A percentile compares a stretch with the other conserved stretches of the same genome.
phyloP scores from a whole-genome alignment of 768 basidiomycete species.

The Collybia sp. region DNA sequence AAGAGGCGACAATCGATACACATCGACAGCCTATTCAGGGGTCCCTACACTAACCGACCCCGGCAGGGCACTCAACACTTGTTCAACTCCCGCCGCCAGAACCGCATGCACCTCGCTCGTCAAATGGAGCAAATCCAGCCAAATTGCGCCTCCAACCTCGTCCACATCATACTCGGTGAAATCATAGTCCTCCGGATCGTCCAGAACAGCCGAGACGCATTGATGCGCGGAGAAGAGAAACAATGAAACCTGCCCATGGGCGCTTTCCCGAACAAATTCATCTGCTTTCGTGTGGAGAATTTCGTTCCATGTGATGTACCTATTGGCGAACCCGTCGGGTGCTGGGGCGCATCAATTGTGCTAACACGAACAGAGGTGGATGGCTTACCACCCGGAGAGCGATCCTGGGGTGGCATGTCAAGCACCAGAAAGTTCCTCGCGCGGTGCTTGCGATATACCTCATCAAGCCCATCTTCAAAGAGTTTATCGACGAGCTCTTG shows the following conservation, averaged over 20 bases:
- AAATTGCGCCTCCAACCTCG: conserved; percentile 26
- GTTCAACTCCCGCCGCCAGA: conserved; percentile 13
- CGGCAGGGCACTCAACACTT: not conserved
- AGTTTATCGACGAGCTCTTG: conserved; percentile 19
- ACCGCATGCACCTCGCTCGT: conserved; percentile 26
- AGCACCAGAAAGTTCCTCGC: conserved; percentile 32
- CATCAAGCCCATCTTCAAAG: conserved; percentile 16
- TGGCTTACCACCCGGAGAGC: conserved; percentile 27
- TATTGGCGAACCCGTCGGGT: conserved; percentile 1
- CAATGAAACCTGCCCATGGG: conserved; percentile 20
- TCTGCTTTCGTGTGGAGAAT: conserved; percentile 13
- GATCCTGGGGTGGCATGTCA: conserved; percentile 32
- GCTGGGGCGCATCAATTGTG: not conserved
- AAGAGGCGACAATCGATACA: no score
- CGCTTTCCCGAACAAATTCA: conserved; percentile 16
- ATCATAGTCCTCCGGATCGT: conserved; percentile 24
- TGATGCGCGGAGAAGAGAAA: conserved; percentile 27
- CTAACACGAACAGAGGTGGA: not conserved
- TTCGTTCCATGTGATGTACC: conserved; percentile 25
- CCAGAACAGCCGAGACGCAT: conserved; percentile 25
- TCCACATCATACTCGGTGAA: conserved; percentile 22
- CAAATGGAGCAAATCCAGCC: conserved; percentile 33
- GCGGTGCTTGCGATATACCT: conserved; percentile 18
- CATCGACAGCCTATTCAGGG: no score
- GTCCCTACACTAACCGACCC: not conserved